Conservation (phyloP, 2,329 filamentous ascomycete genomes). For the Verticillium isaacii region DNA sequence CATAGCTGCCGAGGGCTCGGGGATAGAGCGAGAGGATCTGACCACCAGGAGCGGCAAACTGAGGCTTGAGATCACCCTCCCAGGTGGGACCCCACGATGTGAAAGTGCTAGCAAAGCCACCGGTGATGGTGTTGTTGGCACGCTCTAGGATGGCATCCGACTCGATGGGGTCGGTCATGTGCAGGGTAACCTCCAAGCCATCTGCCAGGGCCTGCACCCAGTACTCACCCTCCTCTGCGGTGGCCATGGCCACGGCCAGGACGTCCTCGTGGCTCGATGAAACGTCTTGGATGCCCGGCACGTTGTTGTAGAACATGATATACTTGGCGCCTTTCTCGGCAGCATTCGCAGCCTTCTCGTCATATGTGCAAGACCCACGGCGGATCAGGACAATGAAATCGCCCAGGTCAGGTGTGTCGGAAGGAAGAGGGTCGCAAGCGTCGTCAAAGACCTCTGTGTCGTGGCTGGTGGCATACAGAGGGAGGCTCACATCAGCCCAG, state of each 20-base stretch:
- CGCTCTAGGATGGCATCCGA: constrained; percentile 27
- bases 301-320: constrained; percentile 58
- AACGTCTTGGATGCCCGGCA: constrained; percentile 25
- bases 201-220: constrained; percentile 39
- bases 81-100: constrained; percentile 59
- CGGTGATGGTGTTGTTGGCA: constrained; percentile 35
- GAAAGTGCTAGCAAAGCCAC: constrained; percentile 47
- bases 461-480: constrained; percentile 44
- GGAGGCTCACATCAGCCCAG: constrained; percentile 41
- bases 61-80: constrained; percentile 52
- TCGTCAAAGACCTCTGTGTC: constrained; percentile 43
- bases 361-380: constrained; percentile 53
- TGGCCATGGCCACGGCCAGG: constrained; percentile 35
- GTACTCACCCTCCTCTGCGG: constrained; percentile 30
- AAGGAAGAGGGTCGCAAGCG: constrained; percentile 48
- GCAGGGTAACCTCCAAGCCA: constrained; percentile 37
- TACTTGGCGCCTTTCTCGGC: constrained; percentile 53
- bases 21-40: constrained; percentile 56
- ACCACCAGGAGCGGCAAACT: constrained; percentile 51
- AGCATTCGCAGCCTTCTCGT: constrained; percentile 48
- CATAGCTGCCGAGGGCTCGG: constrained; percentile 39
- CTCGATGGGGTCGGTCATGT: constrained; percentile 35
- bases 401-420: constrained; percentile 51
- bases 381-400: constrained; percentile 55
- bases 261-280: constrained; percentile 25